Evolutionary conservation across 495 filamentous ascomycete species (phyloP).

Genomic region (Daldinia loculata): DNA sequence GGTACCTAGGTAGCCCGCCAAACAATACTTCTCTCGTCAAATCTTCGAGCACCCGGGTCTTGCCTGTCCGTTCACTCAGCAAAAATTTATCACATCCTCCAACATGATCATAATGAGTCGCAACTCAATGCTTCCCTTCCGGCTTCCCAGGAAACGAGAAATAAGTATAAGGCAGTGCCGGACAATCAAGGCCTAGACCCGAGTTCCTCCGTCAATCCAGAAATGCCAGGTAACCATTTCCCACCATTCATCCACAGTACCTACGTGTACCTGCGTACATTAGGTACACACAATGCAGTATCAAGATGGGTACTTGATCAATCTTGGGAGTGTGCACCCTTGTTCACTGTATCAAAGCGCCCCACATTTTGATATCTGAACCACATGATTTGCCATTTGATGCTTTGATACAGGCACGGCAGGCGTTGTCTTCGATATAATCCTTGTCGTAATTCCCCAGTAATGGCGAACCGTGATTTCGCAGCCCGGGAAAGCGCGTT

Average conservation of each 20-base stretch:
- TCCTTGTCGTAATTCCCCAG: constrained; percentile 36
- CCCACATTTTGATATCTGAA: constrained; percentile 32
- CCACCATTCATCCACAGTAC: constrained; percentile 4
- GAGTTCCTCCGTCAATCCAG: constrained; percentile 4
- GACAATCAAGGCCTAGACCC: neutral
- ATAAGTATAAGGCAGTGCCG: neutral
- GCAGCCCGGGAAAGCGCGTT: constrained; percentile 46
- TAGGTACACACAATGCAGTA: constrained; percentile 21
- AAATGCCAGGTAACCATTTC: constrained; percentile 10
- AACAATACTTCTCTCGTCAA: constrained; percentile 34
- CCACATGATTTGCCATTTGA: constrained; percentile 31
- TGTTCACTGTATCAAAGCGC: constrained; percentile 39
- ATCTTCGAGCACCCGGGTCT: constrained; percentile 30
- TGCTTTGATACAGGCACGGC: constrained; percentile 27
- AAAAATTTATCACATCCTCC: constrained; percentile 7
- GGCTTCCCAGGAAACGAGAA: neutral
- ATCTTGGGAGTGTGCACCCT: constrained; percentile 27
- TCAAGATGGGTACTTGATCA: constrained; percentile 21
- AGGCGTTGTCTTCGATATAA: constrained; percentile 18
- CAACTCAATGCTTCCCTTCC: neutral
- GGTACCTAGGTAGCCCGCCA: constrained; percentile 25
- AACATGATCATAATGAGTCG: neutral
- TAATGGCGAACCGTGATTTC: constrained; percentile 45
- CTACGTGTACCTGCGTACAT: constrained; percentile 12
- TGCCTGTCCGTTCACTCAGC: constrained; percentile 19